Evolutionary conservation across 371 early-diverging fungal species (phyloP).

Genomic region (Mucor velutinosus): DNA sequence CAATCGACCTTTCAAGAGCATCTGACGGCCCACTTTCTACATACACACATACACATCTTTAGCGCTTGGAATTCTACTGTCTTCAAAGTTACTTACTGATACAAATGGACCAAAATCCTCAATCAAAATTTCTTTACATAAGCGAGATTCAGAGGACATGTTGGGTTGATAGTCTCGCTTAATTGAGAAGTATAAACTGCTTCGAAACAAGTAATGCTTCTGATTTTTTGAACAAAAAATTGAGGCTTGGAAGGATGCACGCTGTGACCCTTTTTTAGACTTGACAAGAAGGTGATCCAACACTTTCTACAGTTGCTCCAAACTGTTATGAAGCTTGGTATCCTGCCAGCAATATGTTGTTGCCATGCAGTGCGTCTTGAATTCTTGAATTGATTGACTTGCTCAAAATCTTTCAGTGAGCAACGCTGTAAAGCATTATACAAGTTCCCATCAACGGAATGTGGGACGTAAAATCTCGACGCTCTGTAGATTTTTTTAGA

Average conservation of each 20-base stretch:
- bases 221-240: background rate
- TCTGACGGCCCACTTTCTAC: constrained; percentile 42
- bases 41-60: constrained; percentile 8
- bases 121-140: constrained; percentile 49
- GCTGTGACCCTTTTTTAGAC: constrained; percentile 8
- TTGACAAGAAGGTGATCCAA: background rate
- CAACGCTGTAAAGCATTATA: background rate
- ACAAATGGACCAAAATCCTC: constrained; percentile 52
- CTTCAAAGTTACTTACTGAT: constrained; percentile 25
- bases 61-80: background rate
- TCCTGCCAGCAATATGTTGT: background rate
- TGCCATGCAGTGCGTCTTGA: background rate
- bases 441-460: no score
- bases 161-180: background rate
- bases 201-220: background rate
- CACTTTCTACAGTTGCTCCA: background rate
- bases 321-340: background rate
- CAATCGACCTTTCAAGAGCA: constrained; percentile 49
- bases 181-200: background rate
- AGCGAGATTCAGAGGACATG: constrained; percentile 46
- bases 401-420: background rate
- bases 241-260: constrained; percentile 14
- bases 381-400: background rate
- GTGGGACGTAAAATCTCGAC: no score
- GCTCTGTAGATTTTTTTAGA: no score